phyloP scores from a whole-genome alignment of 805 yeast genomes.

The Candida yuanshanica region DNA sequence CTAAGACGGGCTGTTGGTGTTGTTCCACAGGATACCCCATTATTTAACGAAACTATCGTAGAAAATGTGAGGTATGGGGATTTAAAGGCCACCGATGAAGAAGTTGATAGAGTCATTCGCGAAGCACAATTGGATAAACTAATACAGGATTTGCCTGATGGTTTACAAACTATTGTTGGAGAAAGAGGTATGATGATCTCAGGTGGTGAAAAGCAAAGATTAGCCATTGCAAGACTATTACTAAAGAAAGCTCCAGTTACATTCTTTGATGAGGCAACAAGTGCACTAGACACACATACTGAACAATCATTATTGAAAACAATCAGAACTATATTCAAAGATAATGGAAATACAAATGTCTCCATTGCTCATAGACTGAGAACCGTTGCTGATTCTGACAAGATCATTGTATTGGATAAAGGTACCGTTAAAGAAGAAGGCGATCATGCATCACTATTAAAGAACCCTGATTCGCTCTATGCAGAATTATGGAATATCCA shows the following conservation, averaged over 20 bases:
- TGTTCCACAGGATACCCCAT: constrained; percentile 96
- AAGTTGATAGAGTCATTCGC: constrained; percentile 56
- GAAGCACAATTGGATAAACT: constrained; percentile 66
- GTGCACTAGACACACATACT: constrained; percentile 94
- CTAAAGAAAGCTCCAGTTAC: constrained; percentile 83
- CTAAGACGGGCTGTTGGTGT: constrained; percentile 76
- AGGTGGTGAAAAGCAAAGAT: constrained; percentile 97
- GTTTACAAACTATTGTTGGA: constrained; percentile 83
- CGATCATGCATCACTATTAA: constrained; percentile 59
- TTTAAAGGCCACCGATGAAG: constrained; percentile 64
- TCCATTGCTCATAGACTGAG: constrained; percentile 92
- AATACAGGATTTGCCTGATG: constrained; percentile 72
- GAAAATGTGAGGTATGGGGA: constrained; percentile 88
- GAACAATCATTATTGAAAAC: constrained; percentile 80
- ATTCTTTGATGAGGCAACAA: constrained; percentile 95
- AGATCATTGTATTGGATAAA: constrained; percentile 76
- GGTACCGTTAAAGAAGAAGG: constrained; percentile 90
- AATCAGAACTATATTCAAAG: constrained; percentile 58
- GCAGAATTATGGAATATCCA: constrained; percentile 87
- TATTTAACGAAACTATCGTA: constrained; percentile 83
- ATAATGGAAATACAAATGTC: constrained; percentile 62
- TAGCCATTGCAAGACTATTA: constrained; percentile 89
- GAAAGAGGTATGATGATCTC: constrained; percentile 98
- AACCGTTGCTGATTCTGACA: constrained; percentile 91
- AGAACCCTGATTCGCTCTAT: constrained; percentile 55